Evolutionary conservation across 2,329 filamentous ascomycete species (phyloP), one percentile per base, ranked within the genome.

Genomic region (Seiridium unicorne): DNA sequence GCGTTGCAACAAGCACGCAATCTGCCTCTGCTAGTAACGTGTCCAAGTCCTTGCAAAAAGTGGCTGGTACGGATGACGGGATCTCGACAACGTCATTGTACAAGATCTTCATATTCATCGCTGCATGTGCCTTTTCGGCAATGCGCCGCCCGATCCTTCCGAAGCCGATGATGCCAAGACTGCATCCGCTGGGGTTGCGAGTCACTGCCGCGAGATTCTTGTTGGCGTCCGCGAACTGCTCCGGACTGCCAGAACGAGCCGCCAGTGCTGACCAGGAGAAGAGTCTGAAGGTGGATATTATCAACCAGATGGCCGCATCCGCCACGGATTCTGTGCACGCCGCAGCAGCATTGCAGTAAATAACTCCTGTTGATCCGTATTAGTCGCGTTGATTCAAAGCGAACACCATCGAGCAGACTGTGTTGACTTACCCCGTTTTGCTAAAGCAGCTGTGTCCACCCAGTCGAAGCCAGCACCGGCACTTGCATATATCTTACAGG

Each of bases 121-220:
- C 57, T 4, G 35, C 18, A 32, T 59, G 57, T 9, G 57, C 57
- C 13, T 78, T 71, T 18, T 59, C 49, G 38, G 57, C 57, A 35
- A 59, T 59, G 1, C 57, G n/a, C 18, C 49, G 57, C 18, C 57
- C 57, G 34, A 59, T 59, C 10, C 57, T 47, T 9, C 57, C 57
- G 40, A 34, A 59, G 8, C 57, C 57, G 31, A 59, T 54, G 40
- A 59, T 59, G 38, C 57, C 57, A 6, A 59, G 57, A 31, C 18
- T 59, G 57, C 53, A 59, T 10, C 57, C 57, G 38, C 54, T 59
- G 13, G 57, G 57, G 42, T 59, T 59, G 46, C 57, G 57, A 32
- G 57, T 44, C 13, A 59, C 48, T 10, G 57, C 48, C 11, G 57
- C 57, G 18, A 59, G 49, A 48, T 59, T 59, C 36, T 54, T 44